Base-by-base conservation (phyloP, 140 eudicot species). In the Erigeron philadelphicus region DNA sequence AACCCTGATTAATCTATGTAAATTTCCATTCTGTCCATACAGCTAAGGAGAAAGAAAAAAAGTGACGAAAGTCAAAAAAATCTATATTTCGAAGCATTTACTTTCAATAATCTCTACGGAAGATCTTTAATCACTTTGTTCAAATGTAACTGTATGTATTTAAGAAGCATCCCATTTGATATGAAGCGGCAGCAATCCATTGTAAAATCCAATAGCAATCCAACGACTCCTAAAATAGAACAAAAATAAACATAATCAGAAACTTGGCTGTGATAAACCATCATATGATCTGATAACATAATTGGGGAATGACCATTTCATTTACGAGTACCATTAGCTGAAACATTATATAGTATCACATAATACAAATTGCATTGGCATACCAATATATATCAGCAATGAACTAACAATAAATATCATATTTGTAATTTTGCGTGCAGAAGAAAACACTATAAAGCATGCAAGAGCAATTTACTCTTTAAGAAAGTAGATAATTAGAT, bases 1-100 rank as follows among this genome's bases (percentile, higher is more conserved):
- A 71, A 77, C 41, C 41, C 81, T 71, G 57, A 46, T 52, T 18
- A 64, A 64, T 38, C 76, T 64, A 77, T 68, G 72, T 76, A 77
- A 63, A 54, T 35, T 69, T 17, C 62, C 65, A 53, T 66, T 35
- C 38, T 71, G 68, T 21, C 61, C 40, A 9, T 76, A 76, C 53
- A 8, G 6, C n/a, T 35, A 54, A 59, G 19, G 45, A 40, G 13
- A 52, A 56, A 3, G n/a, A 18, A 35, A 21, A 17, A 18, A 11
- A 13, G 54, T 19, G 46, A 54, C 4, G 0, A 8, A 5, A 45
- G 18, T 6, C 19, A 43, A 25, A 71, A 56, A 57, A 9, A 7
- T 25, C 62, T 1, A 68, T 68, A 42, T 67, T n/a, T 53, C n/a
- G 42, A 70, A 71, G 66, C 81, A 77, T 71, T 46, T 56, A 35